Evolutionary conservation across 169 alveolate species (phyloP), one percentile per base, ranked within the genome.

Genomic region (Theileria parva): DNA sequence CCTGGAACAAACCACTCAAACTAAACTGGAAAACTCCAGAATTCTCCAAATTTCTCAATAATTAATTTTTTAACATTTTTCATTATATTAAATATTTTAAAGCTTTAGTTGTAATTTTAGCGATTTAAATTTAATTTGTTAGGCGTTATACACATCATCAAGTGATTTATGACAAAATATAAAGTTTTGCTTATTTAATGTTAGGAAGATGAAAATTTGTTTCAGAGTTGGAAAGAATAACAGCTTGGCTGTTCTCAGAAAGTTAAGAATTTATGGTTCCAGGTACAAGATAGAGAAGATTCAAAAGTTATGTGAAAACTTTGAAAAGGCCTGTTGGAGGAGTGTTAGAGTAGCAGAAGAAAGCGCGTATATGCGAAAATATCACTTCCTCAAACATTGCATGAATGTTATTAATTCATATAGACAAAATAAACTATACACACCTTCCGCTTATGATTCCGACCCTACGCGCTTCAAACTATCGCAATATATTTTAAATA

Each of bases 311-410:
- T 69, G 79, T 23, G 89, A 74, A 13, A 83, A 75, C 77, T 83
- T 76, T 65, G 89, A 83, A 44, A 76, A 64, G n/a, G 83, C 89
- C n/a, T 76, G 86, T 55, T 76, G 86, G 86, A 53, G 89, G n/a
- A 39, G 79, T 25, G 80, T 75, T 1, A 63, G 89, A 12, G 28
- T 64, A 17, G 80, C 89, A 17, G 86, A 83, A 34, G 89, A 83
- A 48, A 57, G 57, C 12, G 86, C 89, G 28, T 76, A 77, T 39
- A 74, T 51, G 37, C 76, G 66, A 39, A 83, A 83, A 39, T 83
- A 75, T 51, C 80, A 63, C 34, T 83, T 83, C 73, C 53, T 83
- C 48, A 61, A 69, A 30, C 81, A 83, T 39, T 83, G 89, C 48
- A 60, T 83, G 37, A 59, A 65, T n/a, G 81, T 76, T 6, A 77